Percentiles rank a stretch among this genome's conserved stretches.
Evolutionary conservation across 164 flowering plant genomes (phyloP).

Genomic region (Malania oleifera): DNA sequence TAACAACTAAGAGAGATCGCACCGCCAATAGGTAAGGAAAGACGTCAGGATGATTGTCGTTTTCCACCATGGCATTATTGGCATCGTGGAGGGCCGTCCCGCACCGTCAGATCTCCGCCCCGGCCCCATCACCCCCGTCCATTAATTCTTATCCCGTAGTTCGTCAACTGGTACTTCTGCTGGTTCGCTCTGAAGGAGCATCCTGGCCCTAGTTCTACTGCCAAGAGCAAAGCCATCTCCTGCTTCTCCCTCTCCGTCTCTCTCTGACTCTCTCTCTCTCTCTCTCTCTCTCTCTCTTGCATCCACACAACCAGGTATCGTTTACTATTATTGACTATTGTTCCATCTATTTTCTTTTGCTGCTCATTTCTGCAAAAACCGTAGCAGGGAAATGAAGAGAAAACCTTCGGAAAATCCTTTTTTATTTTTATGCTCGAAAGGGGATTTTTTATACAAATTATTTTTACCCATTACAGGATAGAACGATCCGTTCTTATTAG

Average conservation of each 20-base stretch:
- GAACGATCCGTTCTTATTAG: slow-evolving; percentile 5
- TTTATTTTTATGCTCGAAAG: no score
- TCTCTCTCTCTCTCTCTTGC: slow-evolving; percentile 14
- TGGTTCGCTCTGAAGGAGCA: no score
- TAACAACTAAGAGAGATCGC: no score
- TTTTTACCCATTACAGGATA: no score
- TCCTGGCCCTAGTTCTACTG: no score
- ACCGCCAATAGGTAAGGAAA: no score
- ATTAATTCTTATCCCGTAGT: no score
- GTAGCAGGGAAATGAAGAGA: slow-evolving; percentile 6
- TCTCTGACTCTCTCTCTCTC: slow-evolving; percentile 3
- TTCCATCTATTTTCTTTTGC: not conserved
- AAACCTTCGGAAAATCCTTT: no score
- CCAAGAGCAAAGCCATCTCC: no score
- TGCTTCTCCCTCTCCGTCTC: slow-evolving; percentile 1
- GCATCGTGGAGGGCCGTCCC: slow-evolving; percentile 1
- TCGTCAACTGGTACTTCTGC: no score
- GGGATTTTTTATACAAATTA: no score
- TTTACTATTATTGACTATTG: not conserved
- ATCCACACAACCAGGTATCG: slow-evolving; percentile 14
- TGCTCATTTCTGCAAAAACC: slow-evolving; percentile 9
- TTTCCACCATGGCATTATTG: slow-evolving; percentile 16
- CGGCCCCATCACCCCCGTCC: slow-evolving; percentile 9
- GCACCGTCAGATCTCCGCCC: slow-evolving; percentile 20
- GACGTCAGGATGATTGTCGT: no score